Conservation (phyloP, 78 protist genomes). For the Dictyostelium firmibasis region DNA sequence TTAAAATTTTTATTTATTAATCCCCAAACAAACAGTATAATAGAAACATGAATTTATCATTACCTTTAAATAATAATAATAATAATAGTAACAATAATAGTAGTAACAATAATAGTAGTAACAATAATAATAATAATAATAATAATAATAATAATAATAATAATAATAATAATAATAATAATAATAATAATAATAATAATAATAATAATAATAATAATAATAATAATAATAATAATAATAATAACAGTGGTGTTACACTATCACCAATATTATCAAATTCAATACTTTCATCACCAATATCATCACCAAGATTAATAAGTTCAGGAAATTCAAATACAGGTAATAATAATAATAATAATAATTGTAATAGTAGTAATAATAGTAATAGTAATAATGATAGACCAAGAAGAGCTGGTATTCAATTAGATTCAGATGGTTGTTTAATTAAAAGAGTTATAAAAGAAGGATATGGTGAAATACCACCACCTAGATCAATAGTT, state of each 20-base stretch:
- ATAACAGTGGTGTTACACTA: background rate
- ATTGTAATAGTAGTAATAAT: background rate
- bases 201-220: background rate
- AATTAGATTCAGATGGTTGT: constrained; percentile 66
- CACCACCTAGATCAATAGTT: constrained; percentile 47
- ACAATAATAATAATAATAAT: background rate
- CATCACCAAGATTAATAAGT: background rate
- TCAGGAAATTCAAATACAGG: background rate
- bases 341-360: background rate
- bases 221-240: background rate
- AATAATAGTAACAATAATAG: background rate
- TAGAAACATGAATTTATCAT: background rate
- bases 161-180: background rate
- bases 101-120: too few species aligned
- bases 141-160: background rate
- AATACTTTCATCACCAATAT: background rate
- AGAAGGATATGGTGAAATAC: constrained; percentile 56
- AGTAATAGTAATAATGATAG: background rate
- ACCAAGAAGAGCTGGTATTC: constrained; percentile 43
- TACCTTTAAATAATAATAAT: background rate
- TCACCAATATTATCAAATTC: background rate
- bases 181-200: background rate
- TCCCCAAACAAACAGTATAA: too few species aligned
- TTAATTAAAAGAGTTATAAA: constrained; percentile 56
- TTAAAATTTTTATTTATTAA: too few species aligned